These are phyloP conservation scores for Linum tenue DNA, from an alignment of 345 rosid species.

Conservation along the genomic window DNA sequence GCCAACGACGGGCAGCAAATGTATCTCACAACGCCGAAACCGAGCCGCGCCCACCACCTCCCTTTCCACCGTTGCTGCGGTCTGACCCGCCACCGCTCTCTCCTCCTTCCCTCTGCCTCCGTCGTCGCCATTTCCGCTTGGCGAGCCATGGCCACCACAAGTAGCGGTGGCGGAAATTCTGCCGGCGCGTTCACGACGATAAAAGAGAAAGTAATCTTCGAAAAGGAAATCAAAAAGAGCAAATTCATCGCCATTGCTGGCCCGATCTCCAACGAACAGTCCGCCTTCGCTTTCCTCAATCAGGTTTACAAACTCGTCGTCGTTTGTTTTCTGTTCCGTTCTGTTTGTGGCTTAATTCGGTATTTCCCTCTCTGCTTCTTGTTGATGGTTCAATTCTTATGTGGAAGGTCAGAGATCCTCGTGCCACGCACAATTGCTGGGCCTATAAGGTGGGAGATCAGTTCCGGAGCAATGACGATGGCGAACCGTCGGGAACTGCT, in stretches of 20 bases:
- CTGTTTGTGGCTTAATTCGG: background rate
- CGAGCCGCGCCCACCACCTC: background rate
- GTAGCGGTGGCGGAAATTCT: slow-evolving; percentile 9
- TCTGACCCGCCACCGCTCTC: background rate
- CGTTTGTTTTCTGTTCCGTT: too few species aligned
- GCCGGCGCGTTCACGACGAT: slow-evolving; percentile 51
- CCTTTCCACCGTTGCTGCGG: too few species aligned
- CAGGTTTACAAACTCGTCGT: slow-evolving; percentile 28
- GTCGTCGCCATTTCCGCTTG: background rate
- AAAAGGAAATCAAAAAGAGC: slow-evolving; percentile 85
- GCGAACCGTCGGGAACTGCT: slow-evolving; percentile 89
- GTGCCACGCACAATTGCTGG: slow-evolving; percentile 95
- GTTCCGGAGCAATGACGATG: slow-evolving; percentile 72
- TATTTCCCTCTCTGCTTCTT: background rate
- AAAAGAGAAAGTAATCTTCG: slow-evolving; percentile 46
- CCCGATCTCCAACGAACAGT: slow-evolving; percentile 54
- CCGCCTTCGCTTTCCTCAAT: slow-evolving; percentile 68
- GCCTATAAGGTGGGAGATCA: slow-evolving; percentile 93
- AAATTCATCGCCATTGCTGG: slow-evolving; percentile 95
- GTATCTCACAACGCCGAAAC: background rate
- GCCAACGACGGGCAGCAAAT: background rate
- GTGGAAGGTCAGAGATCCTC: slow-evolving; percentile 52
- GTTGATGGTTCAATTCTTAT: background rate
- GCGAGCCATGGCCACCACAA: slow-evolving; percentile 8
- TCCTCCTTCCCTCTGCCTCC: background rate